Evolutionary conservation across 1,139 yeast genomes (phyloP), one percentile per base, ranked within the genome.

Genomic region (Chernovozyma sophiae-reginae): DNA sequence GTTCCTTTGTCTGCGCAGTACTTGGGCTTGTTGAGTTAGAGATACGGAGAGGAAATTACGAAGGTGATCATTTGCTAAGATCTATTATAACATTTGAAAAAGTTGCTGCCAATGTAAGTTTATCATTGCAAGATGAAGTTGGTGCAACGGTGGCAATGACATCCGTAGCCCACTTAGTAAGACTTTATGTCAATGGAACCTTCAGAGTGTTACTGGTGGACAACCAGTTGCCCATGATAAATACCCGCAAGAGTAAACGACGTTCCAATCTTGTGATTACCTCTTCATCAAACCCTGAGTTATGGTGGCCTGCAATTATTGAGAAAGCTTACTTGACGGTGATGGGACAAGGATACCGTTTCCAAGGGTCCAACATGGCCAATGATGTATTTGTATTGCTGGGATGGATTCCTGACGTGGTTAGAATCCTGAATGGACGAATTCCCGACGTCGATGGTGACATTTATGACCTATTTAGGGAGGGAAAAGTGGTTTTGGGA

Each of bases 331-430:
- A 78, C 49, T 62, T 87, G 44, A 77, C 77, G 45, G 57, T 82
- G 0, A 64, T 72, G 62, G 83, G 84, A 1, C 54, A 64, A 15
- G 83, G 86, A 3, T 84, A 84, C 49, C 60, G 67, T n/a, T 77
- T 79, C 38, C 53, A 55, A 4, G 97, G 97, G 0, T 86, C 96
- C 0, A 86, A 87, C 53, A 78, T 86, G 53, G 85, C 87, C 1
- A 65, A 73, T n/a, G 96, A 86, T 49, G 74, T 86, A 0, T 85
- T 62, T 47, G 60, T 77, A 34, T 47, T 87, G 6, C 68, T 79
- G 3, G 89, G 90, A 0, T 87, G 86, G 83, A 54, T 82, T 3
- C 96, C 96, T 0, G 89, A 85, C 44, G 75, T 78, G 27, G 47
- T 74, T 1, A 48, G 65, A 5, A 51, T 75, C 2, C 49, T 51